Base-by-base conservation (phyloP, 768 basidiomycete species). In the Podaxis rugospora region DNA sequence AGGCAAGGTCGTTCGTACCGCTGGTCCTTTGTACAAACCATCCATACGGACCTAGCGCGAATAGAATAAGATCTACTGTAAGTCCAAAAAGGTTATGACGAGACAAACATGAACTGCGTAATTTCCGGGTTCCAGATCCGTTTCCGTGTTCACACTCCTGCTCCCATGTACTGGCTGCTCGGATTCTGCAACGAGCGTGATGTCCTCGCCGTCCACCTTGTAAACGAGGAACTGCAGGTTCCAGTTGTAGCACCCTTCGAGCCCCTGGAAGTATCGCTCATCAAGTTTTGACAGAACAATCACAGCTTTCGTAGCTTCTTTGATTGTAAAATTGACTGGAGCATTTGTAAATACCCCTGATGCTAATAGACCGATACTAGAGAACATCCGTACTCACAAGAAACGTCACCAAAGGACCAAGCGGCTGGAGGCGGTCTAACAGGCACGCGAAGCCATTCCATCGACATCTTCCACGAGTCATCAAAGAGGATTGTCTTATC, bases 281-380 rank as follows among this genome's bases (percentile, higher is more conserved):
- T 85, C 83, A 25, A 81, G 64, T 63, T 82, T 81, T 9, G 82
- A 80, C 28, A 85, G 76, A 28, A 83, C 82, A 44, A 85, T 74
- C 16, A 84, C 73, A 14, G 80, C 69, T 23, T 71, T 70, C 0
- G 82, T 74, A 0, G 71, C 65, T 7, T 72, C 68, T 2, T 77
- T 70, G 14, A 84, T 64, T 3, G 75, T 70, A 65, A 85, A 78
- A 0, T 76, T 79, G 66, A 80, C 83, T 84, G 37, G 2, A 32
- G 7, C 7, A 32, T 7, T 9, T 9, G 32, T 32, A 32, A 32
- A 32, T 32, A 32, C 7, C 0, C 9, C 32, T 6, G 32, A 32
- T 32, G 7, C 32, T 32, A 32, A 9, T 32, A 51, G 28, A 55
- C 32, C 16, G 42, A 18, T n/a, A 7, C 5, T 49, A 10, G 5